These are phyloP conservation scores for Microstegium vimineum DNA, from an alignment of 176 grass and related monocot genomes.

Conservation along the genomic window DNA sequence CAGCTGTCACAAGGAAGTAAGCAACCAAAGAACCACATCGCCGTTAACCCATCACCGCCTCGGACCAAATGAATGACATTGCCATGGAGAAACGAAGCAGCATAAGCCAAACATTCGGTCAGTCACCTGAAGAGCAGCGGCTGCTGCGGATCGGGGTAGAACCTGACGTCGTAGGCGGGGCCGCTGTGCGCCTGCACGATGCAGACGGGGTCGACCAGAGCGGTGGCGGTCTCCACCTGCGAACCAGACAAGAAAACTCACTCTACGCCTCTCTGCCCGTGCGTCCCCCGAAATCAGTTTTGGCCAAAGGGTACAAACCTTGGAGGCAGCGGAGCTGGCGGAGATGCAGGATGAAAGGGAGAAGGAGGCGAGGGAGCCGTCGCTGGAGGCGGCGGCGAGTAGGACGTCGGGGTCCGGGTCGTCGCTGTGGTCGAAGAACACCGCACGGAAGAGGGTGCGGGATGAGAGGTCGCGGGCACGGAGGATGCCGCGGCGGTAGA, in stretches of 20 bases:
- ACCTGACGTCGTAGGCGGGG: constrained; percentile 70
- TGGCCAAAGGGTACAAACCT: neutral
- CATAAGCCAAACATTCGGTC: neutral
- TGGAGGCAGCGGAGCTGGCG: constrained; percentile 9
- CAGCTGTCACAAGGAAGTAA: constrained; percentile 35
- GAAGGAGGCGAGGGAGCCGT: constrained; percentile 64
- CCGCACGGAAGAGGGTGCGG: constrained; percentile 73
- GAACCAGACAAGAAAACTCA: neutral
- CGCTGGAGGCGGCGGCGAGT: constrained; percentile 67
- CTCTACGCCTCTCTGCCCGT: neutral
- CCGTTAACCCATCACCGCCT: neutral
- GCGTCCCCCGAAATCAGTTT: neutral
- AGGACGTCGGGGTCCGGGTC: constrained; percentile 50
- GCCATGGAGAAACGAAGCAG: neutral
- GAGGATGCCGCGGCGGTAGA: constrained; percentile 67
- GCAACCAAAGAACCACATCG: neutral
- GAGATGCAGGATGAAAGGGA: constrained; percentile 61
- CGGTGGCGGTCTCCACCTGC: neutral
- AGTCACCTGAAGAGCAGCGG: constrained; percentile 71
- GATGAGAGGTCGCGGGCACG: constrained; percentile 45
- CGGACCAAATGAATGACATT: neutral
- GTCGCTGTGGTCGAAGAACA: constrained; percentile 52
- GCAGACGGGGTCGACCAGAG: constrained; percentile 44
- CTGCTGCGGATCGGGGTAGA: constrained; percentile 50
- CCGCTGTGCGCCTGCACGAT: constrained; percentile 75